Percentiles rank a stretch among this genome's conserved stretches.
Evolutionary conservation across 2,329 filamentous ascomycete species (phyloP).

Genomic region (Myotisia sp.): DNA sequence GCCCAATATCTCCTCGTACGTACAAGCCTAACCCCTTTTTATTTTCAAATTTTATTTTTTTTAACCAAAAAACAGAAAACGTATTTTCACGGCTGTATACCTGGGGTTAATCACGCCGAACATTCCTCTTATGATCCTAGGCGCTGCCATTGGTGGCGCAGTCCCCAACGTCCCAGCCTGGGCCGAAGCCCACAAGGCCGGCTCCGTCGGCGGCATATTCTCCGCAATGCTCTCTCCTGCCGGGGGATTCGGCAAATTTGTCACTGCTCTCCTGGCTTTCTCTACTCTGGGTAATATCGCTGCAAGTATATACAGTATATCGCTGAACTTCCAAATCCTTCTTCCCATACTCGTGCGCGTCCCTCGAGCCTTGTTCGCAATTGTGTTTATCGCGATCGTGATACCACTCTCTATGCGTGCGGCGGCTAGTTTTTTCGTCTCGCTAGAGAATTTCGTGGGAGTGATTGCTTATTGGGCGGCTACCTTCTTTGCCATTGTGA

Average conservation of each 20-base stretch:
- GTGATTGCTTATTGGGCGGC: conserved; percentile 41
- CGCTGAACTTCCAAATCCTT: conserved; percentile 55
- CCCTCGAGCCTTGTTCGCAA: conserved; percentile 47
- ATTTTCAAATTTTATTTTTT: not conserved
- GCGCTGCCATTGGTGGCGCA: conserved; percentile 50
- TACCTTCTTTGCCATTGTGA: conserved; percentile 47
- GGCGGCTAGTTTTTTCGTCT: conserved; percentile 46
- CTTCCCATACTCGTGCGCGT: conserved; percentile 44
- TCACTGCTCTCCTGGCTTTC: conserved; percentile 49
- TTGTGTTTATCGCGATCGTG: conserved; percentile 48
- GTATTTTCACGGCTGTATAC: conserved; percentile 11
- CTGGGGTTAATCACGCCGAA: conserved; percentile 42
- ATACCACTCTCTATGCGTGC: conserved; percentile 49
- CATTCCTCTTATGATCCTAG: conserved; percentile 47
- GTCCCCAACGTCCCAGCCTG: conserved; percentile 40
- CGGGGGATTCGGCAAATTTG: conserved; percentile 50
- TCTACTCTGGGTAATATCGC: conserved; percentile 46
- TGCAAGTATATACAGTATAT: conserved; percentile 49
- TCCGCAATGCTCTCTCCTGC: conserved; percentile 32
- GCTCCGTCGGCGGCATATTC: conserved; percentile 49
- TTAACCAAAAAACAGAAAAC: conserved; percentile 6
- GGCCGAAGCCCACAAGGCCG: conserved; percentile 41
- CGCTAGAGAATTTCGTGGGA: conserved; percentile 29
- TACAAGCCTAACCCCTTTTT: not conserved
- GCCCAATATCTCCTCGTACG: conserved; percentile 10